Evolutionary conservation across 208 protist genomes (phyloP).

Genomic region (Herpetomonas samuelpessoai): DNA sequence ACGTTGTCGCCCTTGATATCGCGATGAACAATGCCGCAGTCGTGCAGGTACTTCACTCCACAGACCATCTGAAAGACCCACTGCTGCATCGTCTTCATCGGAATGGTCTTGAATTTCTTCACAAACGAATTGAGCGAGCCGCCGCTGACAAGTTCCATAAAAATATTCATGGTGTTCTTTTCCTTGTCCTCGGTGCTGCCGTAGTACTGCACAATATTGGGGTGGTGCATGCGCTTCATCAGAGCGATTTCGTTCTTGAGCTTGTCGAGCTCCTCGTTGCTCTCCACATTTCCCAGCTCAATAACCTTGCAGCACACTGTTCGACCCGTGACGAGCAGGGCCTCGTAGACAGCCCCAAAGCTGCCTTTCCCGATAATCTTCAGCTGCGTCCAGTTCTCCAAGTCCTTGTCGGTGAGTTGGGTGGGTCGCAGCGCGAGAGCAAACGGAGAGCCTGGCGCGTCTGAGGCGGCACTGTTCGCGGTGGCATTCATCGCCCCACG

Average conservation of each 20-base stretch:
- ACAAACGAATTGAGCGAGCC: constrained; percentile 74
- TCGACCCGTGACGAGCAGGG: constrained; percentile 54
- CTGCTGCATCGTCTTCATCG: constrained; percentile 68
- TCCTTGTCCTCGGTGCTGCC: constrained; percentile 75
- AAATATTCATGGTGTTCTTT: constrained; percentile 85
- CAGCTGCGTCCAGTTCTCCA: constrained; percentile 65
- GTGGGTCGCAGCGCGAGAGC: constrained; percentile 19
- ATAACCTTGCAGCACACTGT: constrained; percentile 88
- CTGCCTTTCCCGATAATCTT: constrained; percentile 85
- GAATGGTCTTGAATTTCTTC: constrained; percentile 77
- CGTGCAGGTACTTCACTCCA: constrained; percentile 89
- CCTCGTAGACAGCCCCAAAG: constrained; percentile 84
- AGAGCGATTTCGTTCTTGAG: constrained; percentile 80
- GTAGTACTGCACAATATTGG: constrained; percentile 91
- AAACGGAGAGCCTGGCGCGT: constrained; percentile 12
- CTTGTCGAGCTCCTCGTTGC: constrained; percentile 70
- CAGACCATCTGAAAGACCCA: constrained; percentile 91
- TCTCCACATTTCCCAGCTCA: constrained; percentile 66
- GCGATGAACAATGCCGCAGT: constrained; percentile 87
- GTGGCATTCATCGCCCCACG: too few relatives aligned
- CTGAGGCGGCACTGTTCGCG: too few relatives aligned
- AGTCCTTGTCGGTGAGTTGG: constrained; percentile 52
- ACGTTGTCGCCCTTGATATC: too few relatives aligned
- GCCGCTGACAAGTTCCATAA: constrained; percentile 92
- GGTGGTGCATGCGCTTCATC: constrained; percentile 84